phyloP scores from a whole-genome alignment of 1,284 basidiomycete genomes.

The Leccinum variabile region DNA sequence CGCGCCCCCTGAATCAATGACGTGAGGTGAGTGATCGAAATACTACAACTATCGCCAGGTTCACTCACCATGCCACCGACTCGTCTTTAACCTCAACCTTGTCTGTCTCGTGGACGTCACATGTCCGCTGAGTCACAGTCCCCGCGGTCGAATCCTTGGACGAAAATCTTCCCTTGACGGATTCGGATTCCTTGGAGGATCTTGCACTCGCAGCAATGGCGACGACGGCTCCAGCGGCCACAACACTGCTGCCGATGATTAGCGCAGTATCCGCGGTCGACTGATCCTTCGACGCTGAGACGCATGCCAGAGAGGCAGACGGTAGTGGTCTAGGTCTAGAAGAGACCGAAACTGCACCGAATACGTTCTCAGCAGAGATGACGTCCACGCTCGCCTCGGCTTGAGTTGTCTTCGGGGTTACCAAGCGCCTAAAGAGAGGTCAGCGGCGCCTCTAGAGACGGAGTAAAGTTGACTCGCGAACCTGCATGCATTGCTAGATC shows the following conservation, averaged over 20 bases:
- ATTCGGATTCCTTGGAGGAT: neutral
- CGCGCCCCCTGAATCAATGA: slow-evolving; percentile 5
- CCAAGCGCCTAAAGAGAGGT: slow-evolving; percentile 4
- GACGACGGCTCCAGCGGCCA: neutral
- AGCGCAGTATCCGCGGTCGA: neutral
- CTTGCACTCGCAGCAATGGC: neutral
- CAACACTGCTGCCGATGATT: neutral
- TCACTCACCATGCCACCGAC: slow-evolving; percentile 10
- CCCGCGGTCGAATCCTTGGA: neutral
- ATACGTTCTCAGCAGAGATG: no score
- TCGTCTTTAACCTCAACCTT: neutral
- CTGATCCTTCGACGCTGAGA: neutral
- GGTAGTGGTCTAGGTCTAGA: neutral
- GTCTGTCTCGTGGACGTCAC: neutral
- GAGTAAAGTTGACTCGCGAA: slow-evolving; percentile 5
- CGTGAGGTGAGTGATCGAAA: neutral
- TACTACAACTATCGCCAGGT: neutral
- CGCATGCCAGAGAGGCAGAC: neutral
- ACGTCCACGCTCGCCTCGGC: neutral
- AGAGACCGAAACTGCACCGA: neutral
- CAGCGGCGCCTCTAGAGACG: neutral
- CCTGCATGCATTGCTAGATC: neutral
- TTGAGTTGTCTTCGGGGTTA: neutral
- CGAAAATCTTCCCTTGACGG: neutral
- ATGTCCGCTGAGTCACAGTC: neutral